These are phyloP conservation scores for Phellopilus nigrolimitatus DNA, from an alignment of 1,284 basidiomycete genomes.

Conservation along the genomic window DNA sequence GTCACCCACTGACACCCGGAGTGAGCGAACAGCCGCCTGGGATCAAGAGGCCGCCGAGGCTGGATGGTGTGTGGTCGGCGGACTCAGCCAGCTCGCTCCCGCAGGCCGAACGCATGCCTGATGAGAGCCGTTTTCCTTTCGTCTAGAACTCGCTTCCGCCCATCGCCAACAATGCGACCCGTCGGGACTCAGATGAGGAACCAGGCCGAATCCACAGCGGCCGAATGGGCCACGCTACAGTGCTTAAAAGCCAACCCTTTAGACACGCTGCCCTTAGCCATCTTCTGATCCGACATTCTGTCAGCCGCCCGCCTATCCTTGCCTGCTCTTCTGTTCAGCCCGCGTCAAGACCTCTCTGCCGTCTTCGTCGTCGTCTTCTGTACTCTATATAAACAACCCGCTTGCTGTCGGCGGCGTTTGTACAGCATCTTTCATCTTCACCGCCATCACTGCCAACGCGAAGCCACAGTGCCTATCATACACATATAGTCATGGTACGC, in stretches of 20 bases:
- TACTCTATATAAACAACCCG: too few relatives aligned
- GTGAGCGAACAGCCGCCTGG: not conserved
- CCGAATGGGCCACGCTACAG: constrained; percentile 6
- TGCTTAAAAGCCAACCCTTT: constrained; percentile 14
- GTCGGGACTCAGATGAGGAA: constrained; percentile 5
- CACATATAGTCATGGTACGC: not conserved
- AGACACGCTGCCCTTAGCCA: not conserved
- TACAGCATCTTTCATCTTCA: constrained; percentile 17
- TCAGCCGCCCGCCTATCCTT: constrained; percentile 12
- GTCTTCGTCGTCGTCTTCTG: not conserved
- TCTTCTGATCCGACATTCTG: constrained; percentile 18
- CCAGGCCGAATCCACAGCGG: not conserved
- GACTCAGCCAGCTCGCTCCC: not conserved
- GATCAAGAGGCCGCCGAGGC: not conserved
- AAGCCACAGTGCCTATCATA: too few relatives aligned
- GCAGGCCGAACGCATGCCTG: not conserved
- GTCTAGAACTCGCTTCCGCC: constrained; percentile 7
- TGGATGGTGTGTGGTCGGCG: not conserved
- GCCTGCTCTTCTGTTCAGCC: constrained; percentile 21
- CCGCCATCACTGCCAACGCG: constrained; percentile 3
- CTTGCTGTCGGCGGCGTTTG: not conserved
- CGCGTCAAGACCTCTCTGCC: constrained; percentile 23
- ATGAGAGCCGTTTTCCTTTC: not conserved
- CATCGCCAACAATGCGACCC: constrained; percentile 19
- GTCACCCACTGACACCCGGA: not conserved